A percentile compares a stretch with the other conserved stretches of the same genome.
phyloP scores from a whole-genome alignment of 108 stramenopile species.

The Cyclotella cryptica region DNA sequence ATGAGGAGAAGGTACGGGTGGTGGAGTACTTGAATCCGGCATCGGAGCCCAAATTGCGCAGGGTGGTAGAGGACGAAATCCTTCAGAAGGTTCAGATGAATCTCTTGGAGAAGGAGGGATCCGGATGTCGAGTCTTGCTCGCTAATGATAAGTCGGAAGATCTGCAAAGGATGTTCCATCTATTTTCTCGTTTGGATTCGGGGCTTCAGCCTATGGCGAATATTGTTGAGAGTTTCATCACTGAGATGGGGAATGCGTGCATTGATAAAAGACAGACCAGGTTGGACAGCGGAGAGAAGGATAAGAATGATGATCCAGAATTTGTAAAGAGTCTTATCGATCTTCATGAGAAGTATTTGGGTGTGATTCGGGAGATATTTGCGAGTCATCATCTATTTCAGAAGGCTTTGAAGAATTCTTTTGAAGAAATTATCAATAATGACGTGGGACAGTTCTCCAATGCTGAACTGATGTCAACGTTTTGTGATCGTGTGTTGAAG shows the following conservation, averaged over 20 bases:
- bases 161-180: slow-evolving; percentile 95
- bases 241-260: slow-evolving; percentile 85
- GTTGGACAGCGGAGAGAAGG: slow-evolving; percentile 87
- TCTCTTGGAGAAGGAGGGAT: slow-evolving; percentile 97
- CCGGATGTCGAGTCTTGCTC: slow-evolving; percentile 94
- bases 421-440: slow-evolving; percentile 96
- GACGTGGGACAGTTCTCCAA: slow-evolving; percentile 96
- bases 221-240: slow-evolving; percentile 89
- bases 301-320: slow-evolving; percentile 95
- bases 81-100: slow-evolving; percentile 92
- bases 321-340: slow-evolving; percentile 97
- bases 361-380: slow-evolving; percentile 93
- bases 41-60: slow-evolving; percentile 91
- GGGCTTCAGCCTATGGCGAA: slow-evolving; percentile 95
- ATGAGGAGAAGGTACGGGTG: slow-evolving; percentile 90
- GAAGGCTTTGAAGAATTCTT: slow-evolving; percentile 99
- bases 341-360: slow-evolving; percentile 96
- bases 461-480: slow-evolving; percentile 97
- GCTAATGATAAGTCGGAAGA: slow-evolving; percentile 97
- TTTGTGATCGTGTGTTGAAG: slow-evolving; percentile 98
- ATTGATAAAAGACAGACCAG: slow-evolving; percentile 91
- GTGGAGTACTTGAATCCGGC: slow-evolving; percentile 91
- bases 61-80: slow-evolving; percentile 95
- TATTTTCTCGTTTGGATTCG: slow-evolving; percentile 93
- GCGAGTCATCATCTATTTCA: slow-evolving; percentile 94